phyloP scores from a whole-genome alignment of 306 rosid species.

The Hylodesmum podocarpum region DNA sequence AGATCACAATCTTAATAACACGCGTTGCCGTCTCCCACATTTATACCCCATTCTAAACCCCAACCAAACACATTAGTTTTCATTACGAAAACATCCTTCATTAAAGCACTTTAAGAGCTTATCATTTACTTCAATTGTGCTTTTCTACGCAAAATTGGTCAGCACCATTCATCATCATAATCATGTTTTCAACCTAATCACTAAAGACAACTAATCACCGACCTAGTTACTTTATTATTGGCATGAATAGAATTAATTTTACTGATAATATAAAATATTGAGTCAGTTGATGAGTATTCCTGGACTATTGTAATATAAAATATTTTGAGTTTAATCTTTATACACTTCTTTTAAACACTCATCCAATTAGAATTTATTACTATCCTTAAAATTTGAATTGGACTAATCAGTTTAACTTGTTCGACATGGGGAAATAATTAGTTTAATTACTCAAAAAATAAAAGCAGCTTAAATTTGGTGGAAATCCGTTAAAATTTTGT shows the following conservation, averaged over 20 bases:
- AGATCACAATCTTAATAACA: not conserved
- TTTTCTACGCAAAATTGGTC: not conserved
- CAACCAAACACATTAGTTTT: conserved; percentile 24
- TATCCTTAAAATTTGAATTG: too few relatives aligned
- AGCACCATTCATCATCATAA: not conserved
- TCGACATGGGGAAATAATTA: too few relatives aligned
- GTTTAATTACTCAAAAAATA: too few relatives aligned
- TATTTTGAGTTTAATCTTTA: too few relatives aligned
- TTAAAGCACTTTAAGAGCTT: conserved; percentile 20
- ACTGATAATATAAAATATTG: too few relatives aligned
- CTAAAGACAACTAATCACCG: not conserved
- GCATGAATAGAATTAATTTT: not conserved
- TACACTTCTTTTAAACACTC: too few relatives aligned
- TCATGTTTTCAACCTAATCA: conserved; percentile 21
- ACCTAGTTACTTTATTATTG: not conserved
- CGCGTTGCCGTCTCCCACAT: conserved; percentile 18
- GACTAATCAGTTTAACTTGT: too few relatives aligned
- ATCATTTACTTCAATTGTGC: conserved; percentile 7
- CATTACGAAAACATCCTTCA: conserved; percentile 9
- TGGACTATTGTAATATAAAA: too few relatives aligned
- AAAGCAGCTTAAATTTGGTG: too few relatives aligned
- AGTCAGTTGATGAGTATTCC: too few relatives aligned
- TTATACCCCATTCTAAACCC: not conserved
- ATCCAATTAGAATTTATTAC: too few relatives aligned
- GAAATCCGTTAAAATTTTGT: too few relatives aligned